Evolutionary conservation across 805 yeast species (phyloP).

Genomic region (Torulaspora indica): DNA sequence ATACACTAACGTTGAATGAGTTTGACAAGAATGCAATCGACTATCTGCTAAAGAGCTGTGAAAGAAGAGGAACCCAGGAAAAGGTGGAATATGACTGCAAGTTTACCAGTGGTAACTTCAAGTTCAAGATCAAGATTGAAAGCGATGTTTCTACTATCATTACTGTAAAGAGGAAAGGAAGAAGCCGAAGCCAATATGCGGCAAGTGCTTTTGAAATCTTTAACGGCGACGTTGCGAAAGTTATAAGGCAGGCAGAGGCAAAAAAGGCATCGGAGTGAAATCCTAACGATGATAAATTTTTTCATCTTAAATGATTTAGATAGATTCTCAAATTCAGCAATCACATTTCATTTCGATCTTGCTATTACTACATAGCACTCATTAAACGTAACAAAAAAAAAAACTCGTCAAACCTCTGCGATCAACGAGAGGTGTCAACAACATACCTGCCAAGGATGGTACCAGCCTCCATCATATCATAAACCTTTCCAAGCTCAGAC

Average conservation of each 20-base stretch:
- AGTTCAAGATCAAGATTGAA: slow-evolving; percentile 27
- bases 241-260: slow-evolving; percentile 17
- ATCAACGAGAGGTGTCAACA: slow-evolving; percentile 56
- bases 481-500: slow-evolving; percentile 49
- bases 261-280: not conserved
- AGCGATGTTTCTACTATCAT: slow-evolving; percentile 12
- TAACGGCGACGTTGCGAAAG: slow-evolving; percentile 22
- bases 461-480: slow-evolving; percentile 53
- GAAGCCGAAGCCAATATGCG: slow-evolving; percentile 9
- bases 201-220: slow-evolving; percentile 22
- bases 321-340: not conserved
- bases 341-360: not conserved
- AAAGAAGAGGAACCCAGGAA: slow-evolving; percentile 18
- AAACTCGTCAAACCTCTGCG: slow-evolving; percentile 16
- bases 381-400: not conserved
- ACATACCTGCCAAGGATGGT: slow-evolving; percentile 75
- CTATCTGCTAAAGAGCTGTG: slow-evolving; percentile 23
- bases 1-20: slow-evolving; percentile 26
- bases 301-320: not conserved
- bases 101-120: slow-evolving; percentile 27
- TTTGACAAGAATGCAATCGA: slow-evolving; percentile 29
- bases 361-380: slow-evolving; percentile 10
- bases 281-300: not conserved
- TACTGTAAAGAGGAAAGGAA: slow-evolving; percentile 25
- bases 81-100: slow-evolving; percentile 31